Evolutionary conservation across 345 rosid species (phyloP).

Genomic region (Sisymbrium altissimum): DNA sequence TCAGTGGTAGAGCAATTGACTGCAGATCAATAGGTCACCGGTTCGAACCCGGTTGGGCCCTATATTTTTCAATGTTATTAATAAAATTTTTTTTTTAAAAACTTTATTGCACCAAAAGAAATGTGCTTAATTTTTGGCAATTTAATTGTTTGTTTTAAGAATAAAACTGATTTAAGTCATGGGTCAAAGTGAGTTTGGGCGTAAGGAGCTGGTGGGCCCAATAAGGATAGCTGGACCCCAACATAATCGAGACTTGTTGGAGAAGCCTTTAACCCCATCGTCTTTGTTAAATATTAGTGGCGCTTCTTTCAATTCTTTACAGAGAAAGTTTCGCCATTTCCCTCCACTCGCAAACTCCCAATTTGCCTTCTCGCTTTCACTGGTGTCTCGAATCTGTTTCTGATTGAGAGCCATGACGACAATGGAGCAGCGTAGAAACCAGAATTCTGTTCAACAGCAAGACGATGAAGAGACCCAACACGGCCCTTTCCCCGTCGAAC

Average conservation of each 20-base stretch:
- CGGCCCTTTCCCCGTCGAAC: conserved; percentile 47
- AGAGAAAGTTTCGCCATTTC: conserved; percentile 29
- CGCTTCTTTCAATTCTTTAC: conserved; percentile 28
- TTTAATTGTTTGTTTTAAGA: neutral
- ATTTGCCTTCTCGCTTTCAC: neutral
- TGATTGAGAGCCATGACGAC: conserved; percentile 23
- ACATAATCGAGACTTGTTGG: conserved; percentile 18
- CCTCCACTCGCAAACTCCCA: conserved; percentile 30
- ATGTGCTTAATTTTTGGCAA: too few species aligned
- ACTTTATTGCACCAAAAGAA: too few species aligned
- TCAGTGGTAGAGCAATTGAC: conserved; percentile 94
- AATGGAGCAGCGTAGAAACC: conserved; percentile 42
- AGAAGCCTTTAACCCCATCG: conserved; percentile 25
- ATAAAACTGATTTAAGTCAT: neutral
- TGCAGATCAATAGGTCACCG: conserved; percentile 85
- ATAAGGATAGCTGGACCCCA: neutral
- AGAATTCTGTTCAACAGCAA: conserved; percentile 31
- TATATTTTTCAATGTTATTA: neutral
- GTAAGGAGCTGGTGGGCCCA: neutral
- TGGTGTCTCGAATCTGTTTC: neutral
- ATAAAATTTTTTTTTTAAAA: too few species aligned
- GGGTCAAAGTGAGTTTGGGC: neutral
- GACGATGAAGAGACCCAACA: conserved; percentile 44
- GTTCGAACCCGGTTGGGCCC: conserved; percentile 56
- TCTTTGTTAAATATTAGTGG: neutral